Percentiles rank a stretch among this genome's conserved stretches.
Evolutionary conservation across 495 filamentous ascomycete genomes (phyloP).

Genomic region (Viridothelium virens): DNA sequence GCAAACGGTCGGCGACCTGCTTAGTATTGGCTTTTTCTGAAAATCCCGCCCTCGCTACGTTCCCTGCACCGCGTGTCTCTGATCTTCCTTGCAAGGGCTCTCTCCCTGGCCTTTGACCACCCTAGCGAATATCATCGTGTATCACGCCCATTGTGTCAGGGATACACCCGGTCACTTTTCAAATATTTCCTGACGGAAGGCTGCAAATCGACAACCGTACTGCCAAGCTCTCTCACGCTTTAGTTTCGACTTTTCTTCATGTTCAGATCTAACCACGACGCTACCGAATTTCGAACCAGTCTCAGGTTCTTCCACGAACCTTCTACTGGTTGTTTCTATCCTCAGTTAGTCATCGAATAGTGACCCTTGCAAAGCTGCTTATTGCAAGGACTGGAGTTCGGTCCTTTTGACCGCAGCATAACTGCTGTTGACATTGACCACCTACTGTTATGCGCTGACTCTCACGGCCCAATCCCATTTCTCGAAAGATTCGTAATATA

Average conservation of each 20-base stretch:
- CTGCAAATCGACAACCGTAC: neutral
- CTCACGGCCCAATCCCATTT: neutral
- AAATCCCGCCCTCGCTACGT: neutral
- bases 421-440: constrained; percentile 11
- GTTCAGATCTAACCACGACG: constrained; percentile 2
- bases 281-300: neutral
- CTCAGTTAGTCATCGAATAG: neutral
- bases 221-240: neutral
- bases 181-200: neutral
- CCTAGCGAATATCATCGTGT: constrained; percentile 12
- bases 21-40: constrained; percentile 3
- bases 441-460: constrained; percentile 8
- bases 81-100: constrained; percentile 8
- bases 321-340: constrained; percentile 10
- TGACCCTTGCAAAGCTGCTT: constrained; percentile 6
- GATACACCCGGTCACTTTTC: neutral
- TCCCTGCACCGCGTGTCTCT: constrained; percentile 10
- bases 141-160: constrained; percentile 7
- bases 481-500: neutral
- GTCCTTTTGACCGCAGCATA: neutral
- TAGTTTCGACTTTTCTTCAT: constrained; percentile 9
- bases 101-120: constrained; percentile 3
- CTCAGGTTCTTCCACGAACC: constrained; percentile 9
- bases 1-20: neutral
- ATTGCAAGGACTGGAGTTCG: constrained; percentile 6